Evolutionary conservation across 2,329 filamentous ascomycete species (phyloP), one percentile per base, ranked within the genome.

Genomic region (Didymella arachidicola): DNA sequence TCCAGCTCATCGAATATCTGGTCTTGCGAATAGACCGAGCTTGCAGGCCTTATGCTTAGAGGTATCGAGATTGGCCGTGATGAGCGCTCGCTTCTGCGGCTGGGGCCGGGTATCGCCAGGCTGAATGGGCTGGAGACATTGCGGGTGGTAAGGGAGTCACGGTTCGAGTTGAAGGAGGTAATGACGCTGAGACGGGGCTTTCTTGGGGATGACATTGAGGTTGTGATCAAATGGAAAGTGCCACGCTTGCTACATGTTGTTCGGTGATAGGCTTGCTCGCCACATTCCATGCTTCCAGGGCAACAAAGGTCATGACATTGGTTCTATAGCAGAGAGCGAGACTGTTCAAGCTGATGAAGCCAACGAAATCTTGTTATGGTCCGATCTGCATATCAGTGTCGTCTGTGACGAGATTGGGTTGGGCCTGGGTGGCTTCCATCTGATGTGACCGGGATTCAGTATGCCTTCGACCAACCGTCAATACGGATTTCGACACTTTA

Each of bases 121-220:
- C 56, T 65, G 53, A 57, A 67, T 11, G 63, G 63, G 32, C 30
- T 64, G 2, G 63, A 67, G 30, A 61, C 46, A 50, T 65, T 64
- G 27, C 65, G 53, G 5, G 26, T 42, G 5, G 39, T 50, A 22
- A 59, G 10, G 18, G 49, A 53, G 26, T 50, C 39, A 6, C 56
- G 50, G 19, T 53, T 54, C 12, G 45, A 36, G 19, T 32, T 53
- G 38, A 53, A 45, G 16, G 50, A 47, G 16, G 56, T 59, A 16
- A 41, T 29, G 7, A 59, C 44, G 29, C 45, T 54, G 46, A 54
- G 41, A 46, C 51, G 45, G 1, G 56, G 50, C 34, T 54, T 59
- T n/a, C 16, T 53, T 25, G 56, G 50, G n/a, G 56, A 59, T 42
- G 56, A 18, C 56, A 58, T 58, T 16, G 44, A 4, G n/a, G 19